Conservation (phyloP, 768 basidiomycete genomes). For the Multifurca ochricompacta region DNA sequence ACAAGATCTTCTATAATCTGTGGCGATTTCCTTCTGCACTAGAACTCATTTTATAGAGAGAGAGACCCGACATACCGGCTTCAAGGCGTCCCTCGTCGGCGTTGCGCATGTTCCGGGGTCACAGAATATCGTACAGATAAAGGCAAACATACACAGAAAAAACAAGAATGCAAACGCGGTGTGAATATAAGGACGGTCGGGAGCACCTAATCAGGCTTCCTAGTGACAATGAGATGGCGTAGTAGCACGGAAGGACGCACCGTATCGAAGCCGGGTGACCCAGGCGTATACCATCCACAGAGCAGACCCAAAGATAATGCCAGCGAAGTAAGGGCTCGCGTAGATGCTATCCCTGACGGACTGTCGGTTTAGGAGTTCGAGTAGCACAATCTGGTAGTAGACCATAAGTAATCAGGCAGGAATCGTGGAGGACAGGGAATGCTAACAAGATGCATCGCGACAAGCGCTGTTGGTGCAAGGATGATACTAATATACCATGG, state of each 20-base stretch:
- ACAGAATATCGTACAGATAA: background rate
- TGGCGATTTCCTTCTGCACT: background rate
- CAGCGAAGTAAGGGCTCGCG: background rate
- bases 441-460: background rate
- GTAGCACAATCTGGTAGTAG: background rate
- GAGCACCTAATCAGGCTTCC: background rate
- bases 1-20: slow-evolving; percentile 2
- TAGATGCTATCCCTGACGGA: background rate
- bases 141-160: background rate
- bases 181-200: background rate
- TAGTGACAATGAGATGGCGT: background rate
- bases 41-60: background rate
- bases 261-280: slow-evolving; percentile 3
- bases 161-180: background rate
- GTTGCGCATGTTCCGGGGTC: slow-evolving; percentile 5
- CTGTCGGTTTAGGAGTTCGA: background rate
- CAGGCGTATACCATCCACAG: slow-evolving; percentile 1
- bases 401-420: background rate
- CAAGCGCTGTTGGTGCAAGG: background rate
- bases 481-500: slow-evolving; percentile 2
- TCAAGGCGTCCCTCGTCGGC: background rate
- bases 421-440: no score
- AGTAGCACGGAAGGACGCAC: background rate
- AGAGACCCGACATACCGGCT: background rate
- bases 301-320: background rate